A percentile compares a stretch with the other conserved stretches of the same genome.
phyloP scores from a whole-genome alignment of 2,329 filamentous ascomycete genomes.

The Pseudopithomyces chartarum region DNA sequence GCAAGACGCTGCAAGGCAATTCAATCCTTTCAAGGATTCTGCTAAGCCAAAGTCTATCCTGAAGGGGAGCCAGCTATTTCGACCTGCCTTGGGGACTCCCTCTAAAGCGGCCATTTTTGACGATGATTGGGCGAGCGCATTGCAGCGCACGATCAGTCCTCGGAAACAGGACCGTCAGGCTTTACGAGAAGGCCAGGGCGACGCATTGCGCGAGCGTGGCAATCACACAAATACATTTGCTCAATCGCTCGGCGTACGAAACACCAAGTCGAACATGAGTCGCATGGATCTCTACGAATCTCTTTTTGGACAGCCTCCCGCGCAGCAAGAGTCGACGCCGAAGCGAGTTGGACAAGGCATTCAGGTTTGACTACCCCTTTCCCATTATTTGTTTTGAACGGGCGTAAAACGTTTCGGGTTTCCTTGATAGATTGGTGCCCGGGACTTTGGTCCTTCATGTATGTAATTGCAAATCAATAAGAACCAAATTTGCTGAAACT shows the following conservation, averaged over 20 bases:
- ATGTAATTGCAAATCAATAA: conserved; percentile 51
- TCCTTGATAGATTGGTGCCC: conserved; percentile 39
- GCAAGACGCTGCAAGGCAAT: conserved; percentile 56
- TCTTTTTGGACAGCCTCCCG: conserved; percentile 72
- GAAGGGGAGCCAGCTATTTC: conserved; percentile 46
- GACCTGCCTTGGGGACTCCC: conserved; percentile 54
- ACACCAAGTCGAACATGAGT: conserved; percentile 73
- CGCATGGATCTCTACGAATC: conserved; percentile 93
- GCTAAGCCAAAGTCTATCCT: conserved; percentile 55
- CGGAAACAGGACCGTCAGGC: conserved; percentile 86
- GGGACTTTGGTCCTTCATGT: conserved; percentile 42
- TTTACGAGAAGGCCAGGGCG: conserved; percentile 67
- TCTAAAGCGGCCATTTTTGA: conserved; percentile 63
- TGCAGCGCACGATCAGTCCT: conserved; percentile 92
- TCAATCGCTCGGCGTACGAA: conserved; percentile 45
- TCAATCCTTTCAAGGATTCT: conserved; percentile 36
- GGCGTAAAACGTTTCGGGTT: conserved; percentile 50
- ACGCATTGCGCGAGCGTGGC: conserved; percentile 58
- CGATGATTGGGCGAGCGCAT: conserved; percentile 91
- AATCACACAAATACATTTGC: conserved; percentile 38
- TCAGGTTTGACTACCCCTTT: conserved; percentile 78
- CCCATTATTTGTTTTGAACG: conserved; percentile 42
- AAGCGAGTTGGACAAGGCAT: conserved; percentile 68
- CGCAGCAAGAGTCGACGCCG: conserved; percentile 54
- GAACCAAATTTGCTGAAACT: conserved; percentile 45